phyloP scores from a whole-genome alignment of 805 yeast genomes.

The Wickerhamomyces silvicola region DNA sequence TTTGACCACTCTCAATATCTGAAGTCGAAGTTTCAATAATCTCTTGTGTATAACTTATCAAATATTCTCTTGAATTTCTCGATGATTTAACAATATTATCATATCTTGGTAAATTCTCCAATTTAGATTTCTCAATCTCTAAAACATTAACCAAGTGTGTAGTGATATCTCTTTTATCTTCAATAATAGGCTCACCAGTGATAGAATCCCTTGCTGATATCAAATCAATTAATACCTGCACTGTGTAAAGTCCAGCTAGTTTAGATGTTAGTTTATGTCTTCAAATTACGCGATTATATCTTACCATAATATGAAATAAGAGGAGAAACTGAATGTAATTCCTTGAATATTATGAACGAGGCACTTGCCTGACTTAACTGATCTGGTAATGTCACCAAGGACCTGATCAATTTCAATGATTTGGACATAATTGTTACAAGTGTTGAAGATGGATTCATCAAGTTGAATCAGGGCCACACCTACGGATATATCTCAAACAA shows the following conservation, averaged over 20 bases:
- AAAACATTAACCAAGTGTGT: neutral
- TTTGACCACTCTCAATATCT: slow-evolving; percentile 1
- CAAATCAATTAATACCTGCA: slow-evolving; percentile 6
- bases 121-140: neutral
- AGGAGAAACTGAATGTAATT: slow-evolving; percentile 1
- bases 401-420: neutral
- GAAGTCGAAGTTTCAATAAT: neutral
- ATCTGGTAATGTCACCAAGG: neutral
- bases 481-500: neutral
- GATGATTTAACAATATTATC: slow-evolving; percentile 2
- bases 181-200: neutral
- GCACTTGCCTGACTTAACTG: slow-evolving; percentile 4
- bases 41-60: slow-evolving; percentile 2
- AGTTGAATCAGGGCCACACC: neutral
- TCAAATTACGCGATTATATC: neutral
- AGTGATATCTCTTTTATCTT: neutral
- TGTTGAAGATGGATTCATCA: no score
- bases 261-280: no score
- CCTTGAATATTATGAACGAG: slow-evolving; percentile 3
- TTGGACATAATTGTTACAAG: no score
- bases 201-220: neutral
- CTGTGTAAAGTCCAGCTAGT: slow-evolving; percentile 8
- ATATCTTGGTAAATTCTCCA: neutral
- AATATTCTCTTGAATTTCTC: slow-evolving; percentile 9
- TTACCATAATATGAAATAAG: slow-evolving; percentile 6